Evolutionary conservation across 2,329 filamentous ascomycete species (phyloP).

Genomic region (Ophiostoma quercus): DNA sequence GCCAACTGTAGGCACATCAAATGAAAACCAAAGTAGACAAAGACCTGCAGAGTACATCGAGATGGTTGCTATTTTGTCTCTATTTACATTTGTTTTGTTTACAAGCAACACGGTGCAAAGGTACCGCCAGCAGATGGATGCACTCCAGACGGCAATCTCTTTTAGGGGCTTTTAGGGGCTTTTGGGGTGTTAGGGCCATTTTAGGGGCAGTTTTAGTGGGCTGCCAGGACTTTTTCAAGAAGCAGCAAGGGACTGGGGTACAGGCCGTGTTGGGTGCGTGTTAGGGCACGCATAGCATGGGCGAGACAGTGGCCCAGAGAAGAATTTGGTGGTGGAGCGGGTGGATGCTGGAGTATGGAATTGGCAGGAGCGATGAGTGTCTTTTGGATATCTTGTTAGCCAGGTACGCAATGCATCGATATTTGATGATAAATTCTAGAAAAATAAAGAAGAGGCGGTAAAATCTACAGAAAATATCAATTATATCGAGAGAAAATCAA

Average conservation of each 20-base stretch:
- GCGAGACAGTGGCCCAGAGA: slow-evolving; percentile 1
- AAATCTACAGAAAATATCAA: background rate
- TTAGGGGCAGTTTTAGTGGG: slow-evolving; percentile 8
- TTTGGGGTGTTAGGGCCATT: background rate
- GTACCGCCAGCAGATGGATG: slow-evolving; percentile 7
- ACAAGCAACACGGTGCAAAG: background rate
- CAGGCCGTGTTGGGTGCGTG: background rate
- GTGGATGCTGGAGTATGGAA: background rate
- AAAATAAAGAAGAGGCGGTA: background rate
- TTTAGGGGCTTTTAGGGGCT: slow-evolving; percentile 6
- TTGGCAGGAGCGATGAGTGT: background rate
- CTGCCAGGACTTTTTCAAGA: background rate
- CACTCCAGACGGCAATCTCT: slow-evolving; percentile 7
- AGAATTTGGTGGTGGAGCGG: background rate
- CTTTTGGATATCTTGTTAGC: background rate
- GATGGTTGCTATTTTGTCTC: slow-evolving; percentile 3
- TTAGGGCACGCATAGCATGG: background rate
- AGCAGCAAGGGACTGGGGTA: slow-evolving; percentile 1
- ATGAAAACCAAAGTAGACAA: no score
- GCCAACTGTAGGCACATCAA: no score
- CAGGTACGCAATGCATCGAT: no score
- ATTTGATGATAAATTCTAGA: no score
- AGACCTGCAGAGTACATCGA: background rate
- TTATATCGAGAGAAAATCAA: background rate
- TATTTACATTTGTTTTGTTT: slow-evolving; percentile 5